Percentiles rank a stretch among this genome's conserved stretches.
These are phyloP conservation scores for Zarea fungicola DNA, from an alignment of 2,329 filamentous ascomycete genomes.

Conservation along the genomic window DNA sequence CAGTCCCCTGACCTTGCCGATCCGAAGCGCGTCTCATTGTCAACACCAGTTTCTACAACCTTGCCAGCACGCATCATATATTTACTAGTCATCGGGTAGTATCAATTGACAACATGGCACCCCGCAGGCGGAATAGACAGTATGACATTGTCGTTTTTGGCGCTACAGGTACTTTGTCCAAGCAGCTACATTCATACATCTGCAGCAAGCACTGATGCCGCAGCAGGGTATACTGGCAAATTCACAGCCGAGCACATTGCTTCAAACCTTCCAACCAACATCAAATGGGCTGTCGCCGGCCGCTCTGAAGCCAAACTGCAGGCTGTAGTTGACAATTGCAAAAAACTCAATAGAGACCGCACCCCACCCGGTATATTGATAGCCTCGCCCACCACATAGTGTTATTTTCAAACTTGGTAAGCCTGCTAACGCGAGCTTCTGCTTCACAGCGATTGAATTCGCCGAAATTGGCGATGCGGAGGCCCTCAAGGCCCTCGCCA, in stretches of 20 bases:
- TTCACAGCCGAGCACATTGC: constrained; percentile 72
- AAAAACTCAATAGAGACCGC: constrained; percentile 63
- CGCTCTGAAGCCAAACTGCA: constrained; percentile 74
- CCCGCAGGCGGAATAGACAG: constrained; percentile 45
- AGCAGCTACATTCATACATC: not conserved
- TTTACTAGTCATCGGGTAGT: not conserved
- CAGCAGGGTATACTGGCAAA: constrained; percentile 75
- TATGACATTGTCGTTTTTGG: constrained; percentile 56
- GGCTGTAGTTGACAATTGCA: constrained; percentile 60
- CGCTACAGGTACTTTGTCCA: constrained; percentile 44
- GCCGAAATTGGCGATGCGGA: constrained; percentile 40
- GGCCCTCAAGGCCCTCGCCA: constrained; percentile 44
- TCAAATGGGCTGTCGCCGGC: constrained; percentile 86
- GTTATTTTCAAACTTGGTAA: not conserved
- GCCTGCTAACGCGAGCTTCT: not conserved
- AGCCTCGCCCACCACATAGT: not conserved
- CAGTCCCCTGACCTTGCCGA: constrained; percentile 2
- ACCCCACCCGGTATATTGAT: constrained; percentile 54
- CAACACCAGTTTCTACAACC: constrained; percentile 1
- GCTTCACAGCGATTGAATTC: constrained; percentile 45
- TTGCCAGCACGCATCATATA: not conserved
- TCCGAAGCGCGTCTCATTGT: constrained; percentile 1
- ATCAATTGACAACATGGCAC: constrained; percentile 32
- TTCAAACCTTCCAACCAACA: constrained; percentile 62
- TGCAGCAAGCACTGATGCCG: not conserved